Percentiles rank a stretch among this genome's conserved stretches.
Conservation (phyloP, 2,329 filamentous ascomycete species). For the Ophiognomonia clavigignenti-juglandacearum region DNA sequence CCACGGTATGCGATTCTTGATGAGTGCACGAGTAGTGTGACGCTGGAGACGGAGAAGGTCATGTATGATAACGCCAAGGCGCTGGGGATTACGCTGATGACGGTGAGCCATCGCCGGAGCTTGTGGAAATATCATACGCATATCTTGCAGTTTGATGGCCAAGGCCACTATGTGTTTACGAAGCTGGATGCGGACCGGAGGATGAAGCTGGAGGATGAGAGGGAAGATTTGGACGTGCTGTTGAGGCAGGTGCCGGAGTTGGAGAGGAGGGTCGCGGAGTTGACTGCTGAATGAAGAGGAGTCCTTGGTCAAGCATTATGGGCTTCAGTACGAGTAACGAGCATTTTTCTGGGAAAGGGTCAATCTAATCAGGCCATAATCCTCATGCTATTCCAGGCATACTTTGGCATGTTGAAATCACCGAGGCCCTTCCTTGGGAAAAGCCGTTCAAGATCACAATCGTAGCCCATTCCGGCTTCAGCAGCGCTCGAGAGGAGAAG, state of each 20-base stretch:
- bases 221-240: slow-evolving; percentile 84
- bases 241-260: slow-evolving; percentile 83
- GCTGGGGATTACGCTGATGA: slow-evolving; percentile 92
- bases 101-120: slow-evolving; percentile 84
- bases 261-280: slow-evolving; percentile 76
- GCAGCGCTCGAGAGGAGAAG: too few relatives aligned
- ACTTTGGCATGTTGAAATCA: too few relatives aligned
- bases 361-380: too few relatives aligned
- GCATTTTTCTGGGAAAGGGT: too few relatives aligned
- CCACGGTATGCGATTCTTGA: slow-evolving; percentile 94
- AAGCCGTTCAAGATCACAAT: too few relatives aligned
- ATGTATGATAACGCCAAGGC: slow-evolving; percentile 98
- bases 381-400: too few relatives aligned
- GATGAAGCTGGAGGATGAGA: slow-evolving; percentile 88
- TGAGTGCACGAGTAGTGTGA: slow-evolving; percentile 94
- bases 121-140: slow-evolving; percentile 95
- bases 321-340: too few relatives aligned
- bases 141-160: slow-evolving; percentile 95
- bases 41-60: slow-evolving; percentile 85
- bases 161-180: slow-evolving; percentile 87
- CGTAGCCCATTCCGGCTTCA: too few relatives aligned
- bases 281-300: slow-evolving; percentile 46
- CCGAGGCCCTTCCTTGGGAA: too few relatives aligned
- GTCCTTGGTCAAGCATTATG: too few relatives aligned
- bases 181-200: slow-evolving; percentile 81